phyloP scores from a whole-genome alignment of 768 basidiomycete genomes.

The Leccinum uliginosum region DNA sequence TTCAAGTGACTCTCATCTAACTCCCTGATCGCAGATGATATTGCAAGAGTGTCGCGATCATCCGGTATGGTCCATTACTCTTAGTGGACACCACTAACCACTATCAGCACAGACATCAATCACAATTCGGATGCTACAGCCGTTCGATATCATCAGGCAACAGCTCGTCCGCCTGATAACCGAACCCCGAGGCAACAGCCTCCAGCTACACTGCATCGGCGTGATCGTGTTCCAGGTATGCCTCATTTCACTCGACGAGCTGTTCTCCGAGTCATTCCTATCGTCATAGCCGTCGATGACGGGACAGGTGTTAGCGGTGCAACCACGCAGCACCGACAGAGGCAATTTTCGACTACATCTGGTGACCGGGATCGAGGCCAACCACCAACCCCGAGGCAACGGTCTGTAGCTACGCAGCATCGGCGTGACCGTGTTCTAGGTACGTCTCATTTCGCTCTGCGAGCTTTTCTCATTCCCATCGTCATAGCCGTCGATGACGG shows the following conservation, averaged over 20 bases:
- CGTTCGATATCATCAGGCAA: too few species aligned
- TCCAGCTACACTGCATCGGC: too few species aligned
- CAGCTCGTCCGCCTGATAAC: too few species aligned
- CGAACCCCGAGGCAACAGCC: too few species aligned
- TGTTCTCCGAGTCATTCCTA: too few species aligned
- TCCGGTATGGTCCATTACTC: not conserved
- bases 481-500: too few species aligned
- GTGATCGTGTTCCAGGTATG: not conserved
- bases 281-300: too few species aligned
- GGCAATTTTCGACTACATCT: not conserved
- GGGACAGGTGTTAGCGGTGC: not conserved
- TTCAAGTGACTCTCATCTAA: not conserved
- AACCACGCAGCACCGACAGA: not conserved
- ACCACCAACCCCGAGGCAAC: not conserved
- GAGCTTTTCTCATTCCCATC: too few species aligned
- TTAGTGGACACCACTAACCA: too few species aligned
- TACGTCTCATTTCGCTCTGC: not conserved
- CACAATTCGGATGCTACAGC: too few species aligned
- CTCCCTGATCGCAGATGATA: not conserved
- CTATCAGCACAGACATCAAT: too few species aligned
- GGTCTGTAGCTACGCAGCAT: too few species aligned
- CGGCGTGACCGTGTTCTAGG: not conserved
- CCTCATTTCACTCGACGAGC: not conserved
- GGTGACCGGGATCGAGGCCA: not conserved
- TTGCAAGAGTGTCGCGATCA: not conserved